Evolutionary conservation across 1,284 basidiomycete species (phyloP), one percentile per base, ranked within the genome.

Genomic region (Marasmius tenuissimus): DNA sequence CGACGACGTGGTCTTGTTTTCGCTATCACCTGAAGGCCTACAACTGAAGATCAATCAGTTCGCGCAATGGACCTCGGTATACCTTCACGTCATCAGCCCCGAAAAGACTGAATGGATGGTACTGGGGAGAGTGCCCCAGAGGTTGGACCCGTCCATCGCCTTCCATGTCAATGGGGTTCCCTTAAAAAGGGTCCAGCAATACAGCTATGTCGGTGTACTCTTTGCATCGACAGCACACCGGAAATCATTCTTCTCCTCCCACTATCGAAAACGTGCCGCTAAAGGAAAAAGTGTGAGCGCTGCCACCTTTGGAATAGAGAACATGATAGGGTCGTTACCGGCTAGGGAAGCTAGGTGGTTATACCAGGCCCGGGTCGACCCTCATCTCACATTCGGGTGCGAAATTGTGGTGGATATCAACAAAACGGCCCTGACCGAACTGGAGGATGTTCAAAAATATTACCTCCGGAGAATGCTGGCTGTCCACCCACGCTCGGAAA

Each of bases 41-140:
- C 59, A 61, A 38, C 39, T 39, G 4, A 61, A 61, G 22, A 61
- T 61, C 45, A 56, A 61, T 49, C n/a, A 49, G 33, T 61, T 61
- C 40, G 49, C 49, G 18, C 18, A 16, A 4, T 61, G 53, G 42
- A 56, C 45, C 22, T 16, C n/a, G 3, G 16, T 20, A 2, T 48
- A 47, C 18, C 49, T 61, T 16, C 22, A 55, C 14, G 35, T 60
- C 10, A 60, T 60, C 16, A 60, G 9, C 9, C 39, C 39, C 9
- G 39, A 9, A 40, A 40, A 40, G n/a, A 40, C 39, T 9, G 39
- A 40, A 40, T 40, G 9, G 39, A 40, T 40, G 39, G 9, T 16
- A 16, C 39, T 40, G 16, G 39, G n/a, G n/a, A n/a, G n/a, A n/a
- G n/a, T n/a, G n/a, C n/a, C n/a, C n/a, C n/a, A n/a, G n/a, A n/a